Evolutionary conservation across 495 filamentous ascomycete species (phyloP).

Genomic region (Cetradonia linearis): DNA sequence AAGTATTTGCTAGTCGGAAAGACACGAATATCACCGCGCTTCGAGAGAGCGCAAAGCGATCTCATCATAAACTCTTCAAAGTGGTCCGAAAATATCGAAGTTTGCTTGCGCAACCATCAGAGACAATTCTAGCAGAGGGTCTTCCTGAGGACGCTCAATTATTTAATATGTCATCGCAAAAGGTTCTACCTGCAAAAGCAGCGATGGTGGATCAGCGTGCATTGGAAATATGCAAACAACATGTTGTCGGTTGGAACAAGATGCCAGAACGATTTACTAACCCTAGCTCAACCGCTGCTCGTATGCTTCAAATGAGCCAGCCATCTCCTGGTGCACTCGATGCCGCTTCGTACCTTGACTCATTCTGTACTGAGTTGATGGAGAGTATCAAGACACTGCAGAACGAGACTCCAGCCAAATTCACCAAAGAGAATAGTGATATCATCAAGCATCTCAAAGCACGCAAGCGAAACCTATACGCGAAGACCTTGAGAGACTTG

Average conservation of each 20-base stretch:
- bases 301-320: conserved; percentile 50
- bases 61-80: conserved; percentile 85
- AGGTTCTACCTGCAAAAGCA: conserved; percentile 20
- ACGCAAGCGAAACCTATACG: conserved; percentile 81
- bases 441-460: conserved; percentile 76
- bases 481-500: conserved; percentile 70
- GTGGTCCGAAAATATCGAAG: conserved; percentile 78
- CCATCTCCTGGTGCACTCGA: conserved; percentile 44
- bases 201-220: conserved; percentile 36
- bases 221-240: conserved; percentile 40
- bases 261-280: conserved; percentile 63
- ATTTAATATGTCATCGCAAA: conserved; percentile 7
- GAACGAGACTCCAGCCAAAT: conserved; percentile 62
- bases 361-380: conserved; percentile 56
- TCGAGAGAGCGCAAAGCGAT: conserved; percentile 75
- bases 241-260: conserved; percentile 44
- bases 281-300: conserved; percentile 48
- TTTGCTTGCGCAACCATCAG: conserved; percentile 61
- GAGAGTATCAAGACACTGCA: conserved; percentile 60
- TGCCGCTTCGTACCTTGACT: conserved; percentile 49
- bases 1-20: conserved; percentile 90
- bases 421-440: conserved; percentile 76
- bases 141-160: conserved; percentile 27
- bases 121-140: conserved; percentile 50
- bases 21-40: conserved; percentile 88